phyloP scores from a whole-genome alignment of 805 yeast genomes.

The Phaffomyces thermotolerans region DNA sequence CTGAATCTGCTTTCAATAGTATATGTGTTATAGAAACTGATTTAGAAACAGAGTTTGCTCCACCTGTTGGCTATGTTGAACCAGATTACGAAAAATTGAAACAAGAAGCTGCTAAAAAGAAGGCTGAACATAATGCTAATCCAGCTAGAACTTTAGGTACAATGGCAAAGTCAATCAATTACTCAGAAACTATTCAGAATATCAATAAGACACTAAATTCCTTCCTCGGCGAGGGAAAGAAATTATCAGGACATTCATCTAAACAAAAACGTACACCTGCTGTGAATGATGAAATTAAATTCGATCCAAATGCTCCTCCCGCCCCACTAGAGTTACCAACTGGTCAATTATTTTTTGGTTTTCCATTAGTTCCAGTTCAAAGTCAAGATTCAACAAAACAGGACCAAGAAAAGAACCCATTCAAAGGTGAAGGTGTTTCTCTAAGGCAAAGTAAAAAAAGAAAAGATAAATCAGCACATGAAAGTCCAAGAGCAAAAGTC shows the following conservation, averaged over 20 bases:
- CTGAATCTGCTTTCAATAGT: slow-evolving; percentile 55
- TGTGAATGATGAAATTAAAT: slow-evolving; percentile 30
- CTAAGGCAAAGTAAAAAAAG: slow-evolving; percentile 66
- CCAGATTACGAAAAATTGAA: slow-evolving; percentile 52
- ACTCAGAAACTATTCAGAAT: slow-evolving; percentile 47
- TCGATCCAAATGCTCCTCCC: slow-evolving; percentile 56
- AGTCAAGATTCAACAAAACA: slow-evolving; percentile 27
- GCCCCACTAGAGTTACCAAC: slow-evolving; percentile 68
- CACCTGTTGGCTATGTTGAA: slow-evolving; percentile 97
- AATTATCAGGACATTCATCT: slow-evolving; percentile 54
- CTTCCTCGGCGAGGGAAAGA: slow-evolving; percentile 61
- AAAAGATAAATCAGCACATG: slow-evolving; percentile 48
- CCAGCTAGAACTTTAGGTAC: slow-evolving; percentile 28
- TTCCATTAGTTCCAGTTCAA: slow-evolving; percentile 52
- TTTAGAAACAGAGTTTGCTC: slow-evolving; percentile 94
- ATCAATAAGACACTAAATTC: slow-evolving; percentile 25
- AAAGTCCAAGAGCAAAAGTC: slow-evolving; percentile 53
- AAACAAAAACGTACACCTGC: slow-evolving; percentile 12
- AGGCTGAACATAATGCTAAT: neutral
- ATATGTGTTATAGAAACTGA: slow-evolving; percentile 96
- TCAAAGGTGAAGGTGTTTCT: slow-evolving; percentile 67
- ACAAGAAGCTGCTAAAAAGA: slow-evolving; percentile 7
- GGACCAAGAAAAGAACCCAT: slow-evolving; percentile 24
- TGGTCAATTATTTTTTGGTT: slow-evolving; percentile 91
- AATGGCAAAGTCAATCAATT: slow-evolving; percentile 67